Base-by-base conservation (phyloP, 352 stramenopile genomes). In the Phytophthora sp. region DNA sequence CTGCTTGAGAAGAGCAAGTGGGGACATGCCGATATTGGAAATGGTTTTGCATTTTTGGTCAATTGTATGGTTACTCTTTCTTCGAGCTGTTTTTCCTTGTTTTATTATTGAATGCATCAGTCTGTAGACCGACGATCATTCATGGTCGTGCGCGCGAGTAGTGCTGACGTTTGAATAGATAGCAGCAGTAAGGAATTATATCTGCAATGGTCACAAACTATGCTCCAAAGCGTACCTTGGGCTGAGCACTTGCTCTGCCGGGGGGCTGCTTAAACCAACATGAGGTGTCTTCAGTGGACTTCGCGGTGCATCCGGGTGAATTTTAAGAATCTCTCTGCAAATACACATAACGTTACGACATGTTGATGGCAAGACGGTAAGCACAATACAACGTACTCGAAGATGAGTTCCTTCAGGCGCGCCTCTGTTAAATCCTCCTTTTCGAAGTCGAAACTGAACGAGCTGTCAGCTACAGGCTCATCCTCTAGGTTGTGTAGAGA, bases 401-500 rank as follows among this genome's bases (percentile, higher is more conserved):
- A 92, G 39, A 96, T 95, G 26, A 96, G 84, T 45, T 95, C 84
- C 55, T 96, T 89, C 8, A 96, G 74, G 3, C 86, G 79, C 31
- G 61, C 54, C 67, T 96, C 93, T 18, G 82, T 92, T 23, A 95
- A 64, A 31, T 94, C 77, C 57, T 94, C 84, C 54, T 93, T 95
- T 38, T 96, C 88, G 61, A 96, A 96, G 51, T 96, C 87, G 51
- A 96, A 96, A 69, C 87, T 94, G 48, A 96, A 96, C 43, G 46
- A 53, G 32, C 54, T 66, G 34, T 93, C 83, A 23, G 83, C 88
- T 24, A 87, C 74, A 13, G 94, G 92, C 57, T 98, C 94, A 62
- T 98, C 88, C 13, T 98, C 90, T n/a, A 84, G 61, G 42, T 98
- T 96, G 77, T 98, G 95, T 28, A 98, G 73, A 30, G 94, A 95